Evolutionary conservation across 805 yeast species (phyloP), one percentile per base, ranked within the genome.

Genomic region (Phaffomyces thermotolerans): DNA sequence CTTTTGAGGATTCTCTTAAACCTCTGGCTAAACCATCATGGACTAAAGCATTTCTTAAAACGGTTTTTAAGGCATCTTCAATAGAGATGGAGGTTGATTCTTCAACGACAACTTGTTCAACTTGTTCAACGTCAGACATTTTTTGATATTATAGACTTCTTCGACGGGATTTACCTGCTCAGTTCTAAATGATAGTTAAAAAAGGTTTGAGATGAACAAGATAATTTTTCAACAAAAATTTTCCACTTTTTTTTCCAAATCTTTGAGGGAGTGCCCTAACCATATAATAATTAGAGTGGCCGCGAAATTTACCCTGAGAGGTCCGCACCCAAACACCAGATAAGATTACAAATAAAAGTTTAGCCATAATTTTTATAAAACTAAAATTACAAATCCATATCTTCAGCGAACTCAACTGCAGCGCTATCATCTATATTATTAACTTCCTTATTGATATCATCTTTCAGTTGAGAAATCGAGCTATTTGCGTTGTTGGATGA

Each of bases 1-100:
- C 98, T 86, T 93, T 93, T 68, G 97, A 87, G 60, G 98, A 95
- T 81, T 93, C 99, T 83, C 98, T 93, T 73, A 93, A 84, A 83
- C 99, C 99, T 81, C 99, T 91, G 72, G 98, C 98, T 75, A 93
- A 87, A 77, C 99, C 99, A 72, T 91, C 97, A 80, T 89, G 95
- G 68, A 91, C 86, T 71, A 93, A 82, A 63, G 99, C 82, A 72
- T 93, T 89, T 84, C 95, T 90, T 71, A 93, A 84, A 69, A 93
- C 98, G 68, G 87, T 93, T 79, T 89, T 88, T 72, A 93, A 79
- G 71, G 97, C 95, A 71, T 93, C 99, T 79, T 95, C 98, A 62
- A 93, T 84, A 72, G 98, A 79, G 76, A 91, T 81, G 65, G 89
- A 81, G 56, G 88, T 87, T 66, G 90, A 72, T 73, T 88, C 90